Conservation (phyloP, 768 basidiomycete genomes). For the Kwoniella dendrophila region DNA sequence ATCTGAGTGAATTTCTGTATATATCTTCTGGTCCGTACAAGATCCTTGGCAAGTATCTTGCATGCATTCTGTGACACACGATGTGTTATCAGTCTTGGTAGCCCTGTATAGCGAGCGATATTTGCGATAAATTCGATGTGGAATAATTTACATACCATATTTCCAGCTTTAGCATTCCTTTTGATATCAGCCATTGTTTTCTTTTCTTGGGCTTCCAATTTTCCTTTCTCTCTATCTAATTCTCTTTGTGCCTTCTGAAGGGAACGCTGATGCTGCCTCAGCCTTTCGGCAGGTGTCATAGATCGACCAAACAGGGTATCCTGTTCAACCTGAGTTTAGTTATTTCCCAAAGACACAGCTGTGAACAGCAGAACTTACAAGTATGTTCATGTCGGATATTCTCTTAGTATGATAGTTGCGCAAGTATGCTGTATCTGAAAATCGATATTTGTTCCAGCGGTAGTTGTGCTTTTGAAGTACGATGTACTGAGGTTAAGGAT, state of each 20-base stretch:
- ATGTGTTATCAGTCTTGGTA: neutral
- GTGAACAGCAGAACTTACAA: conserved; percentile 44
- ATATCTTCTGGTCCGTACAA: conserved; percentile 92
- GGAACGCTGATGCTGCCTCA: conserved; percentile 94
- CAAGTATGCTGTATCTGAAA: neutral
- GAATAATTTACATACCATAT: conserved; percentile 72
- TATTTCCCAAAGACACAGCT: neutral
- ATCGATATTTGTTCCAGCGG: no score
- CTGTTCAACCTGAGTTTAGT: conserved; percentile 58
- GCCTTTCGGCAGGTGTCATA: conserved; percentile 91
- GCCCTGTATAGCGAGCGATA: neutral
- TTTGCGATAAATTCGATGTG: neutral
- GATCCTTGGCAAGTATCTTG: conserved; percentile 99
- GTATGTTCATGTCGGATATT: conserved; percentile 56
- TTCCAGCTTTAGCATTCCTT: conserved; percentile 91
- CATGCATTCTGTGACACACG: conserved; percentile 77
- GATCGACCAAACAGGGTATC: conserved; percentile 94
- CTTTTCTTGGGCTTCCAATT: conserved; percentile 91
- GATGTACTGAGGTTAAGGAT: no score
- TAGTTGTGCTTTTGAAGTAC: no score
- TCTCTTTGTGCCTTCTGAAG: conserved; percentile 97
- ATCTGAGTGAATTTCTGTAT: conserved; percentile 98
- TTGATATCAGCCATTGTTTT: conserved; percentile 94
- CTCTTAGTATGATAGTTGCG: neutral
- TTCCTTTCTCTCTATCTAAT: conserved; percentile 90